Evolutionary conservation across 331 rosid genomes (phyloP).

Genomic region (Quercus tomentella): DNA sequence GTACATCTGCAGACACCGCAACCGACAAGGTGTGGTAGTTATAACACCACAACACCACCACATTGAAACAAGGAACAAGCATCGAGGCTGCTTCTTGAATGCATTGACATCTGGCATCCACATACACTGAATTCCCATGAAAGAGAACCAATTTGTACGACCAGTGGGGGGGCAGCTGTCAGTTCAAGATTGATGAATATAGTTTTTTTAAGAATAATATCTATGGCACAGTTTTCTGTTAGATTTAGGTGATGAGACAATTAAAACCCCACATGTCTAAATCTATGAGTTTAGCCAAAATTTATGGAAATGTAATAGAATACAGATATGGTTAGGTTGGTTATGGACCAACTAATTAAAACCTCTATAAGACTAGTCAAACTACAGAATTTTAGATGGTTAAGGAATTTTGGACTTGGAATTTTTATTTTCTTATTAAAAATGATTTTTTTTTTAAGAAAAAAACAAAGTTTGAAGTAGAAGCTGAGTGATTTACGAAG

Average conservation of each 20-base stretch:
- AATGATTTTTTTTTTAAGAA: no score
- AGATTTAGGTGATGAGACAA: background rate
- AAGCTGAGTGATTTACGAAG: background rate
- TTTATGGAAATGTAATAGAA: background rate
- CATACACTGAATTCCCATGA: constrained; percentile 28
- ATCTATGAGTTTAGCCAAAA: constrained; percentile 9
- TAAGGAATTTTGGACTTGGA: background rate
- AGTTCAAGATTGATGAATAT: constrained; percentile 15
- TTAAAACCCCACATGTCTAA: background rate
- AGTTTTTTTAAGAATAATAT: constrained; percentile 6
- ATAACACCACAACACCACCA: constrained; percentile 7
- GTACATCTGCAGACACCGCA: constrained; percentile 30
- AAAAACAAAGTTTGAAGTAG: background rate
- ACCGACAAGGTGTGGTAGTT: constrained; percentile 42
- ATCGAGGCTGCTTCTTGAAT: constrained; percentile 18
- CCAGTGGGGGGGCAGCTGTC: constrained; percentile 46
- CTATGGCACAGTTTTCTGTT: constrained; percentile 14
- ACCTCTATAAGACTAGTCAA: background rate
- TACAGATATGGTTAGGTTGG: background rate
- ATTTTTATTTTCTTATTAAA: background rate
- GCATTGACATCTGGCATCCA: constrained; percentile 41
- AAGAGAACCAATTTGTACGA: constrained; percentile 25
- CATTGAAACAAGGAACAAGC: constrained; percentile 16
- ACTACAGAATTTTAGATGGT: background rate
- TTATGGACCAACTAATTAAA: constrained; percentile 8